Percentiles rank a stretch among this genome's conserved stretches.
Evolutionary conservation across 106 monocot species (phyloP).

Genomic region (Apostasia shenzhenica): DNA sequence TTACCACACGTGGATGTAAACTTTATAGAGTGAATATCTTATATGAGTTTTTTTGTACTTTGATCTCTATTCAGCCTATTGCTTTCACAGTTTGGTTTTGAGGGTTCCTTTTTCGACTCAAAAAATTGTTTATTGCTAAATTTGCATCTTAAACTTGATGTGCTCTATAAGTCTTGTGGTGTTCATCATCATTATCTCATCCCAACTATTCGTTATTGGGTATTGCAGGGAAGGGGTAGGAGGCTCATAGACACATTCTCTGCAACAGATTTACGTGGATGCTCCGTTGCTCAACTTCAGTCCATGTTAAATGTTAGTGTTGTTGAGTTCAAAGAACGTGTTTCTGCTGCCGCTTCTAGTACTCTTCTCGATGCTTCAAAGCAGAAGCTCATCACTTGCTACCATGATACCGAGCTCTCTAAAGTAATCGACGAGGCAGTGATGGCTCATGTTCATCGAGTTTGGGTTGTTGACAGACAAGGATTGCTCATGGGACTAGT

Average conservation of each 20-base stretch:
- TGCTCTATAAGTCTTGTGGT: neutral
- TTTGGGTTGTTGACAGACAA: slow-evolving; percentile 61
- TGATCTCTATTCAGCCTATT: neutral
- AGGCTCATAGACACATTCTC: slow-evolving; percentile 55
- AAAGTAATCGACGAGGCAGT: slow-evolving; percentile 40
- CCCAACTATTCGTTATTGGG: neutral
- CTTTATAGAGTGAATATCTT: too few relatives aligned
- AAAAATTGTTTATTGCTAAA: neutral
- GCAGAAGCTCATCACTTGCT: slow-evolving; percentile 38
- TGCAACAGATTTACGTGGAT: slow-evolving; percentile 44
- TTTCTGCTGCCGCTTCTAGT: neutral
- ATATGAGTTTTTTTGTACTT: too few relatives aligned
- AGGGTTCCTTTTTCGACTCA: neutral
- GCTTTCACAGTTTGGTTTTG: neutral
- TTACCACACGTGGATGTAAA: too few relatives aligned
- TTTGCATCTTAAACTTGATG: neutral
- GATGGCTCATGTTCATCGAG: slow-evolving; percentile 46
- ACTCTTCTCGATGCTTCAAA: neutral
- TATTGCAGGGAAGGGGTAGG: slow-evolving; percentile 52
- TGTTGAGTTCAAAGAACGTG: slow-evolving; percentile 41
- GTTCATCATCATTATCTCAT: too few relatives aligned
- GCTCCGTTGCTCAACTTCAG: slow-evolving; percentile 38
- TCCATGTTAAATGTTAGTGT: slow-evolving; percentile 28
- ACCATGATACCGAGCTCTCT: slow-evolving; percentile 29
- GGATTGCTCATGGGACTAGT: slow-evolving; percentile 45